Percentiles rank a stretch among this genome's conserved stretches.
Evolutionary conservation across 495 filamentous ascomycete genomes (phyloP).

Genomic region (Penicillium bovifimosum): DNA sequence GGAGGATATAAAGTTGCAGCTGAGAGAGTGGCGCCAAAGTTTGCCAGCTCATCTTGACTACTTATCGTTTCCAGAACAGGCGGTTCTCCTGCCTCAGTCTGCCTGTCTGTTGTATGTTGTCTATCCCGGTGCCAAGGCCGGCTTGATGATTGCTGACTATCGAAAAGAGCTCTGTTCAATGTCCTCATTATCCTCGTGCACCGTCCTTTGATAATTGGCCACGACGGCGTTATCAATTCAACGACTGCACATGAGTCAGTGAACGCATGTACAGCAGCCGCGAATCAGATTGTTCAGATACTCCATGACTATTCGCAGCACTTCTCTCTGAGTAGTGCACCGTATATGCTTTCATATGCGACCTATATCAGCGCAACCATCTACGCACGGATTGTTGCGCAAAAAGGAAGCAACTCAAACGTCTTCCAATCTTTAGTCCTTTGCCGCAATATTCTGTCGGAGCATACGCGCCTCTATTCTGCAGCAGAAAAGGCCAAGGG

Average conservation of each 20-base stretch:
- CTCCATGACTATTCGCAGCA: conserved; percentile 24
- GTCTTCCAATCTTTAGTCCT: conserved; percentile 20
- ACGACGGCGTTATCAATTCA: conserved; percentile 6
- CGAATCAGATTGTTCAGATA: conserved; percentile 29
- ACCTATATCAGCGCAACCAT: conserved; percentile 34
- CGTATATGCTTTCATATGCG: conserved; percentile 31
- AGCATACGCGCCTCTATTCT: conserved; percentile 20
- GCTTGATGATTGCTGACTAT: not conserved
- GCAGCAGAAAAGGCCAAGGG: conserved; percentile 21
- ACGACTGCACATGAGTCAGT: conserved; percentile 25
- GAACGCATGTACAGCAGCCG: conserved; percentile 24
- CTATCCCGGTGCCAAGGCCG: not conserved
- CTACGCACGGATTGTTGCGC: conserved; percentile 26
- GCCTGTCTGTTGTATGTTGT: conserved; percentile 22
- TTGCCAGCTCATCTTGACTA: conserved; percentile 25
- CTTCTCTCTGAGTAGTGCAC: conserved; percentile 24
- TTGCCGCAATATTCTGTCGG: conserved; percentile 14
- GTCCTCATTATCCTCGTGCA: conserved; percentile 28
- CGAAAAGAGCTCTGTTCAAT: conserved; percentile 24
- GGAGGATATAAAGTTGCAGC: conserved; percentile 18
- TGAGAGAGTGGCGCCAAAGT: conserved; percentile 20
- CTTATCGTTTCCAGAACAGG: conserved; percentile 11
- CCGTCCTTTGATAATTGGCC: conserved; percentile 20
- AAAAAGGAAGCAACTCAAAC: conserved; percentile 18
- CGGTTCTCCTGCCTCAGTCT: conserved; percentile 16